These are phyloP conservation scores for Carex kokanica DNA, from an alignment of 176 grass and related monocot species.

Conservation along the genomic window DNA sequence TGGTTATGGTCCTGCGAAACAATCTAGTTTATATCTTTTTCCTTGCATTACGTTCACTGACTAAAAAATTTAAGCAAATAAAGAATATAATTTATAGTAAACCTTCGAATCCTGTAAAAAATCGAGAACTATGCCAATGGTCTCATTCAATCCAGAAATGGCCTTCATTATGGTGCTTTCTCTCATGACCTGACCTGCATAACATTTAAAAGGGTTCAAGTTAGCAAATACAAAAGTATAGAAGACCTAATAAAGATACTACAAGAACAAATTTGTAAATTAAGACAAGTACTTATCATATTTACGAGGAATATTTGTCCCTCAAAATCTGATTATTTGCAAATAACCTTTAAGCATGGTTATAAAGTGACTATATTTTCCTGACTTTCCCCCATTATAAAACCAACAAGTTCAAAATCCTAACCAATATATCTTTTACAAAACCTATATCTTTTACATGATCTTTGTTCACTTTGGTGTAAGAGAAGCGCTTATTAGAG, in stretches of 20 bases:
- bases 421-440: conserved; percentile 1
- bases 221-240: conserved; percentile 4
- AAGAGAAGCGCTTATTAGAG: neutral
- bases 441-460: no score
- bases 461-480: neutral
- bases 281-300: neutral
- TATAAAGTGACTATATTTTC: neutral
- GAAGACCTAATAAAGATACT: neutral
- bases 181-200: conserved; percentile 49
- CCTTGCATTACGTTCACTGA: neutral
- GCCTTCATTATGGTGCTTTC: conserved; percentile 79
- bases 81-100: conserved; percentile 21
- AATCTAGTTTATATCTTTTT: conserved; percentile 32
- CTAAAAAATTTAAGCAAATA: conserved; percentile 6
- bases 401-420: neutral
- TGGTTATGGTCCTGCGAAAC: conserved; percentile 65
- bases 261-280: neutral
- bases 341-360: neutral
- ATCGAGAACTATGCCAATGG: conserved; percentile 71
- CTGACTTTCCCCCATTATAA: neutral
- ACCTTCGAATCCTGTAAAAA: conserved; percentile 96
- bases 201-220: neutral
- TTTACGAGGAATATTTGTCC: neutral
- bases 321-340: neutral
- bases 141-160: conserved; percentile 84